Conservation (phyloP, 2,329 filamentous ascomycete species). For the Neonectria punicea region DNA sequence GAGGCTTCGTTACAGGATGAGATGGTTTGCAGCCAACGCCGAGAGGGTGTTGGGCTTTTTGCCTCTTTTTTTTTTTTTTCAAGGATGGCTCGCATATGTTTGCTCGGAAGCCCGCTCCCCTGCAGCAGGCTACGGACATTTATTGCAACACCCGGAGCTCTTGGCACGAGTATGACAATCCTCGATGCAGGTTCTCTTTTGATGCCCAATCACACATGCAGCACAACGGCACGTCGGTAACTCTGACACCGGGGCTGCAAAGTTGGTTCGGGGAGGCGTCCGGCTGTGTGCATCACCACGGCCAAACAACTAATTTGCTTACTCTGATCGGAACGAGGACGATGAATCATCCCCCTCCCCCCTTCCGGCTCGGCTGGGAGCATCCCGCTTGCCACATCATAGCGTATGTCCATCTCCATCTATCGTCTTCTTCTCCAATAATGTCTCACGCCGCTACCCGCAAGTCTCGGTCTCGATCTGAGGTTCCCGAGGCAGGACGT, state of each 20-base stretch:
- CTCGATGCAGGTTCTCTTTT: not conserved
- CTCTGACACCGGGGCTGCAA: conserved; percentile 20
- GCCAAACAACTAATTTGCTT: conserved; percentile 15
- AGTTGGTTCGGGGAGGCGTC: conserved; percentile 31
- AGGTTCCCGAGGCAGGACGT: not conserved
- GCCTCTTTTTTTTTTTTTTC: not conserved
- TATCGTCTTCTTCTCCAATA: not conserved
- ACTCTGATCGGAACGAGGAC: conserved; percentile 34
- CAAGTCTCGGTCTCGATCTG: not conserved
- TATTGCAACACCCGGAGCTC: not conserved
- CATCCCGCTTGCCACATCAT: conserved; percentile 8
- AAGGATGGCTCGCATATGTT: not conserved
- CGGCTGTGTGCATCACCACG: conserved; percentile 35
- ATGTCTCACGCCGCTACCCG: conserved; percentile 8
- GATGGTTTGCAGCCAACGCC: not conserved
- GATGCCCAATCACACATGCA: conserved; percentile 8
- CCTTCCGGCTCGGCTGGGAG: conserved; percentile 20
- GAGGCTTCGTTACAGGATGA: conserved; percentile 1
- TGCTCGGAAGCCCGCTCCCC: conserved; percentile 1
- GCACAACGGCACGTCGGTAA: conserved; percentile 22
- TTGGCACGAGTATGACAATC: not conserved
- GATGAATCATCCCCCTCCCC: conserved; percentile 34
- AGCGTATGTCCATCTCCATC: not conserved
- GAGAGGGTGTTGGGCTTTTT: not conserved
- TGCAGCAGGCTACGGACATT: conserved; percentile 6